Evolutionary conservation across 2,329 filamentous ascomycete genomes (phyloP).

Genomic region (Byssoonygena ceratinophila): DNA sequence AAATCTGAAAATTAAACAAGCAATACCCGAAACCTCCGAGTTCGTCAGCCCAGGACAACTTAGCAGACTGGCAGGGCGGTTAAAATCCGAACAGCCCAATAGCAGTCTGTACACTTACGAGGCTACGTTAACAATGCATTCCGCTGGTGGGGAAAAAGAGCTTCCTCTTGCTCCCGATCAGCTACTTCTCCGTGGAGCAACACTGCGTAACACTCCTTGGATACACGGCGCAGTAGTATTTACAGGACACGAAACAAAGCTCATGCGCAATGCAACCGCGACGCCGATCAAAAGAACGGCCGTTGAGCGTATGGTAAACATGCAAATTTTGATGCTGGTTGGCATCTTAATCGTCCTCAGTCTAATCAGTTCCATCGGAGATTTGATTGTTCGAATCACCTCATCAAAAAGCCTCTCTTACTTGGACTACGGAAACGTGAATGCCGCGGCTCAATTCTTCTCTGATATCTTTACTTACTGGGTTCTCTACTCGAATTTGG

Average conservation of each 20-base stretch:
- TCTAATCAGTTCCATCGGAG: slow-evolving; percentile 81
- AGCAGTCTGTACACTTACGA: slow-evolving; percentile 98
- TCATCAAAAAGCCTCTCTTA: slow-evolving; percentile 57
- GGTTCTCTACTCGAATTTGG: slow-evolving; percentile 92
- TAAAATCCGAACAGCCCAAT: slow-evolving; percentile 94
- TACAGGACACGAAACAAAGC: slow-evolving; percentile 93
- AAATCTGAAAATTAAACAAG: slow-evolving; percentile 98
- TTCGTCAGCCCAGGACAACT: slow-evolving; percentile 81
- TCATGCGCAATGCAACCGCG: slow-evolving; percentile 96
- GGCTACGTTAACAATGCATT: slow-evolving; percentile 82
- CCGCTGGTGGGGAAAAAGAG: slow-evolving; percentile 87
- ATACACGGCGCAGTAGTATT: slow-evolving; percentile 94
- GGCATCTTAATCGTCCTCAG: slow-evolving; percentile 73
- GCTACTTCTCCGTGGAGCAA: slow-evolving; percentile 78
- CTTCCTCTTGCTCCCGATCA: slow-evolving; percentile 83
- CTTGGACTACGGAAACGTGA: slow-evolving; percentile 54
- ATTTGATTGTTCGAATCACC: slow-evolving; percentile 66
- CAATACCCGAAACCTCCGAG: slow-evolving; percentile 77
- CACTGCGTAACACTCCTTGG: slow-evolving; percentile 92
- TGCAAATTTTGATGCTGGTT: slow-evolving; percentile 82
- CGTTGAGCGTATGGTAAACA: slow-evolving; percentile 87
- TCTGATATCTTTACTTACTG: slow-evolving; percentile 96
- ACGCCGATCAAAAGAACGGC: slow-evolving; percentile 96
- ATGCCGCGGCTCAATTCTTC: slow-evolving; percentile 71
- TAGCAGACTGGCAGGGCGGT: slow-evolving; percentile 69